Base-by-base conservation (phyloP, 768 basidiomycete genomes). In the Postia placenta region DNA sequence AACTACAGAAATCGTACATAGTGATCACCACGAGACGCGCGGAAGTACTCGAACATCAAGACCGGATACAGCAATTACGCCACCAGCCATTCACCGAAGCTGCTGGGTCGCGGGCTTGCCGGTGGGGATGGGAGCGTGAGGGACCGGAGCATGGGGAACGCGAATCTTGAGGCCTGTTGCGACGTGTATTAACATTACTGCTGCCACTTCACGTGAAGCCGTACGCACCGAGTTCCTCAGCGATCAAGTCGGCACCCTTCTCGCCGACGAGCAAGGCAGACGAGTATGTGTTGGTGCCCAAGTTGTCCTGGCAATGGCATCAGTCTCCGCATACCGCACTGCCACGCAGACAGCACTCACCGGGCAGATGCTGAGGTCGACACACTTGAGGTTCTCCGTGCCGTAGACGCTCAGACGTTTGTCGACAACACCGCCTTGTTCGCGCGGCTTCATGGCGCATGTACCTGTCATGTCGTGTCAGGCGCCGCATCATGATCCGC, bases 221-320 rank as follows among this genome's bases (percentile, higher is more conserved):
- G 19, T 36, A 51, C 72, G 47, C 55, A 81, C 81, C 82, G 40
- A 86, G 74, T 2, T 84, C 83, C 66, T 82, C 79, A 5, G 74
- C 72, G 35, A 86, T 61, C 37, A 86, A 62, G 55, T 72, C 67
- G 12, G 81, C 81, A 26, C 79, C 82, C 67, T 85, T 85, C 72
- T 85, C 83, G 25, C 83, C 82, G 33, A 84, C 79, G 26, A 84
- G 62, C 53, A 86, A 65, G 14, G 83, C 84, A 48, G 81, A 81
- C 26, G 81, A 84, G 68, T 85, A 84, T 4, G 82, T 85, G 71
- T 83, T 83, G 37, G 83, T 83, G 51, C 81, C 82, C 55, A 84
- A 65, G 65, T 85, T 85, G 56, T 83, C 82, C 79, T 81, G 47
- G n/a, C 11, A 23, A 37, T 3, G 39, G 6, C 11, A 25, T 12